These are phyloP conservation scores for Plantago ovata DNA, from an alignment of 257 asterid genomes.

Conservation along the genomic window DNA sequence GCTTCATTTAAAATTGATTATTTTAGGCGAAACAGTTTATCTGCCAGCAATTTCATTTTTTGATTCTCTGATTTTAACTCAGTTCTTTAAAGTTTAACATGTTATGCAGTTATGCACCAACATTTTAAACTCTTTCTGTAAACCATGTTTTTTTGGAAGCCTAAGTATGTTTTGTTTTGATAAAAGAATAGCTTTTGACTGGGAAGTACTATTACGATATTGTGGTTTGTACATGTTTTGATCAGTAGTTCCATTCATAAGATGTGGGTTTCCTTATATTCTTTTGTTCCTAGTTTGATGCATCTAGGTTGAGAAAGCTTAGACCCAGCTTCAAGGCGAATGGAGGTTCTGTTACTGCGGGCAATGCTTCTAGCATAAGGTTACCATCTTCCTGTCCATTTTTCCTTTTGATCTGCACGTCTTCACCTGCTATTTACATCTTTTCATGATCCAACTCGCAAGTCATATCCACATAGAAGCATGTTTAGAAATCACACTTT, in stretches of 20 bases:
- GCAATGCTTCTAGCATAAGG: constrained; percentile 97
- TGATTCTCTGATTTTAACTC: background rate
- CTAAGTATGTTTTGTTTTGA: too few relatives aligned
- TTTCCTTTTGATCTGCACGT: constrained; percentile 4
- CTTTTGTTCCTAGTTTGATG: constrained; percentile 66
- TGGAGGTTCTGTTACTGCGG: constrained; percentile 97
- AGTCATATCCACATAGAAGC: background rate
- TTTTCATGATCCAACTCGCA: too few relatives aligned
- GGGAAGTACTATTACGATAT: too few relatives aligned
- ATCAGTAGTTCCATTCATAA: too few relatives aligned
- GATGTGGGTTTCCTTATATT: too few relatives aligned
- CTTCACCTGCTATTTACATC: background rate
- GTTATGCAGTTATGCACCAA: too few relatives aligned
- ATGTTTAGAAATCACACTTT: background rate
- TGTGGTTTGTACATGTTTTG: too few relatives aligned
- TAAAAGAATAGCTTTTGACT: too few relatives aligned
- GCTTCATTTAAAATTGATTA: background rate
- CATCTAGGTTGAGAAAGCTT: constrained; percentile 71
- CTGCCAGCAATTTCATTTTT: background rate
- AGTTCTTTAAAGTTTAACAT: constrained; percentile 1
- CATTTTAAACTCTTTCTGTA: too few relatives aligned
- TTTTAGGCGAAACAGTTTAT: background rate
- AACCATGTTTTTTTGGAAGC: too few relatives aligned
- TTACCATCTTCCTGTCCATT: constrained; percentile 25
- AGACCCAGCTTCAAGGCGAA: constrained; percentile 75